phyloP scores from a whole-genome alignment of 192 early-diverging fungal genomes.

The Funneliformis geosporum region DNA sequence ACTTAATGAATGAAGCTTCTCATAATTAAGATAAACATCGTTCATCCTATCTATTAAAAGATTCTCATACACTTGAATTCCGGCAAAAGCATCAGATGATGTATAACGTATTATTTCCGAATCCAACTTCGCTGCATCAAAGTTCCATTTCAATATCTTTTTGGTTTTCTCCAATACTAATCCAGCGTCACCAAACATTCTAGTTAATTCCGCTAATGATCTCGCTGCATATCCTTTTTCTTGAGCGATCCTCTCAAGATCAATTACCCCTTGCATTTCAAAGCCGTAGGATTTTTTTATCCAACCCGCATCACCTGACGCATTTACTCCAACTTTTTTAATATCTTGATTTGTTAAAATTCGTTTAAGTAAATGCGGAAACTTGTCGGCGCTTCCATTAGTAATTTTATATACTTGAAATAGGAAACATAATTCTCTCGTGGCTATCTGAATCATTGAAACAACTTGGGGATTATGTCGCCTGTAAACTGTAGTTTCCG shows the following conservation, averaged over 20 bases:
- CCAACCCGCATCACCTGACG: constrained; percentile 32
- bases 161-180: constrained; percentile 43
- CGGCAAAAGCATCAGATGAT: constrained; percentile 46
- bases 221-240: constrained; percentile 23
- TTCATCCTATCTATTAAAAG: constrained; percentile 31
- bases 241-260: constrained; percentile 38
- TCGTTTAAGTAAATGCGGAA: constrained; percentile 37
- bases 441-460: constrained; percentile 47
- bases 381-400: constrained; percentile 8
- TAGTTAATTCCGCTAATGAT: constrained; percentile 40
- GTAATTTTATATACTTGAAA: constrained; percentile 46
- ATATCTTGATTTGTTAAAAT: constrained; percentile 39
- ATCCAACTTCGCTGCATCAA: constrained; percentile 31
- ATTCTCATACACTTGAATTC: constrained; percentile 40
- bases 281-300: constrained; percentile 33
- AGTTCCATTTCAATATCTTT: constrained; percentile 42
- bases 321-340: constrained; percentile 39
- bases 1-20: constrained; percentile 30
- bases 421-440: constrained; percentile 43
- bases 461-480: constrained; percentile 13
- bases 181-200: constrained; percentile 39
- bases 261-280: constrained; percentile 36
- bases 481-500: constrained; percentile 40
- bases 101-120: constrained; percentile 40
- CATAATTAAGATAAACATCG: constrained; percentile 24